These are phyloP conservation scores for Trichoderma citrinoviride DNA, from an alignment of 2,329 filamentous ascomycete species.

Conservation along the genomic window DNA sequence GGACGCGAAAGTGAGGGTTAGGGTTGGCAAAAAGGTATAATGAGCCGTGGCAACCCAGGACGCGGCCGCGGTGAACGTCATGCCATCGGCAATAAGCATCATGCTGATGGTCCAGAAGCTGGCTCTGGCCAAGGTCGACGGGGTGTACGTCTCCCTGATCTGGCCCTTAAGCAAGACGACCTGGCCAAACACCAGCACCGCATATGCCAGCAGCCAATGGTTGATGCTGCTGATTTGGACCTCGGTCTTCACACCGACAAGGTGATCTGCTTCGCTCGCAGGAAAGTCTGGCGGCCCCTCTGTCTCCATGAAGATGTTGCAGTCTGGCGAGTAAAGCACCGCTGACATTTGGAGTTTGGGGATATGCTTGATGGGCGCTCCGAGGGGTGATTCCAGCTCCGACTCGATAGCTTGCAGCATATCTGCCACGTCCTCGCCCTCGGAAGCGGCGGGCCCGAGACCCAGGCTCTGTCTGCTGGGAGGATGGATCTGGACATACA, in stretches of 20 bases:
- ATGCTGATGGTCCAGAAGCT: slow-evolving; percentile 61
- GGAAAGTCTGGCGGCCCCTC: slow-evolving; percentile 59
- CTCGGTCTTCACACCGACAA: slow-evolving; percentile 61
- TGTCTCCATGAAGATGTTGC: slow-evolving; percentile 63
- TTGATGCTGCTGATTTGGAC: slow-evolving; percentile 56
- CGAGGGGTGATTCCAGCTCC: slow-evolving; percentile 60
- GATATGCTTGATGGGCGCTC: slow-evolving; percentile 53
- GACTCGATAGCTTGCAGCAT: slow-evolving; percentile 57
- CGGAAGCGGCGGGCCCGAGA: slow-evolving; percentile 33
- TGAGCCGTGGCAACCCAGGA: slow-evolving; percentile 56
- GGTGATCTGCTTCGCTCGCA: slow-evolving; percentile 51
- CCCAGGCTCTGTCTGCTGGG: slow-evolving; percentile 41
- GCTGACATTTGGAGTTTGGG: slow-evolving; percentile 61
- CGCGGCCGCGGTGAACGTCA: slow-evolving; percentile 56
- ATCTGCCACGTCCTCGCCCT: slow-evolving; percentile 36
- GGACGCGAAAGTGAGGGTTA: slow-evolving; percentile 50
- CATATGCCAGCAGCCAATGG: slow-evolving; percentile 57
- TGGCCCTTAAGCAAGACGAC: slow-evolving; percentile 61
- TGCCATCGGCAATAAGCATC: slow-evolving; percentile 62
- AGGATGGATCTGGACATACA: slow-evolving; percentile 77
- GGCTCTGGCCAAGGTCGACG: slow-evolving; percentile 64
- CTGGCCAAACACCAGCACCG: slow-evolving; percentile 58
- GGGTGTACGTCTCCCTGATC: slow-evolving; percentile 64
- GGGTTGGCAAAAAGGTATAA: slow-evolving; percentile 55
- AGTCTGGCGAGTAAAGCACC: slow-evolving; percentile 66